Evolutionary conservation across 495 filamentous ascomycete species (phyloP), one percentile per base, ranked within the genome.

Genomic region (Zalerion maritima): DNA sequence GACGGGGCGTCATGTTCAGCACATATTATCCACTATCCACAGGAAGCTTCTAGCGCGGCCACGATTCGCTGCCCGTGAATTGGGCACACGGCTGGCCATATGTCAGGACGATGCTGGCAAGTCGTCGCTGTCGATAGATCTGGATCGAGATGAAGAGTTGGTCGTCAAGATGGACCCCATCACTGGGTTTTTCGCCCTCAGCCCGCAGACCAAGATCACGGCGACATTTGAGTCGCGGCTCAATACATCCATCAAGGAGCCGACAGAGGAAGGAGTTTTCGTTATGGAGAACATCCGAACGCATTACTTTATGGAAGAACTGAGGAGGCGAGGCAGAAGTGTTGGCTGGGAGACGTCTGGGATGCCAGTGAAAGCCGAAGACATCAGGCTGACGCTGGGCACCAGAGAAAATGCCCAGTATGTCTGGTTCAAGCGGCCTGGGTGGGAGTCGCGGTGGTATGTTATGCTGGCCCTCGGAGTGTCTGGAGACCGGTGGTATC

Each of bases 401-500:
- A 45, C 74, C 12, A 52, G 59, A n/a, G 70, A 70, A 29, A 58
- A 63, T 7, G 50, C 69, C 32, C 64, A 72, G 12, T 57, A 69
- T 18, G 49, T 69, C 6, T 84, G 80, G 60, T 67, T 87, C 37
- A 62, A 58, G 32, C 70, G 72, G 35, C 48, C 42, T 19, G 53
- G 63, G 6, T 87, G 80, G 75, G 52, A 57, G 10, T 51, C 62
- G 17, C 60, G 68, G 32, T 89, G 81, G 80, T 63, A 73, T 36
- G 51, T 81, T 25, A 67, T 73, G 24, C 64, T 78, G 24, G 76
- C 64, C 28, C 64, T 78, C 41, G 77, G 75, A 48, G 63, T 80
- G 50, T 67, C 67, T 40, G 79, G 81, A 21, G 79, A 89, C 49
- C 58, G 54, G 17, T 89, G 80, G 75, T 86, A 75, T 69, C 52